Base-by-base conservation (phyloP, 495 filamentous ascomycete genomes). In the Talaromyces ruber region DNA sequence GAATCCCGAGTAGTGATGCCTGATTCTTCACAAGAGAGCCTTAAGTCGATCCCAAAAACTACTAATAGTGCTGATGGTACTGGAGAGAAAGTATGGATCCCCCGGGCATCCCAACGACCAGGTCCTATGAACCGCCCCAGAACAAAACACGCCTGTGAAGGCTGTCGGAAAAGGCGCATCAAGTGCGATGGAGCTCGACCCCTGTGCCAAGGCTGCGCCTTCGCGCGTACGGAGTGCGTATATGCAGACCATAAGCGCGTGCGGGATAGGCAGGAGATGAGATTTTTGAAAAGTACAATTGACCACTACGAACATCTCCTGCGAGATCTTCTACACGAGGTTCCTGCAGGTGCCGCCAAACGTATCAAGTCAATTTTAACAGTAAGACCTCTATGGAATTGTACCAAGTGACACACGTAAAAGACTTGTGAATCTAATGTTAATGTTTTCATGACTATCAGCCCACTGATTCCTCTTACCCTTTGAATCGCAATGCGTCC, bases 81-180 rank as follows among this genome's bases (percentile, higher is more conserved):
- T 5, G 50, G 50, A 12, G 28, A 57, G n/a, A 57, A 57, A 34
- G 28, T 57, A 57, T 57, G 16, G 54, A 57, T 57, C 34, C 54
- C 54, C 18, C 26, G 54, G 9, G 26, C 14, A 6, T 57, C 29
- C 18, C 26, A 34, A 8, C 26, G 54, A 32, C 8, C n/a, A n/a
- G 29, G n/a, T 18, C 54, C 54, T 2, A 30, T 32, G 16, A 24
- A 11, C 21, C 71, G 70, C 25, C 71, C 68, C 12, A 75, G 80
- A n/a, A 76, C 79, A 6, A 70, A 72, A 0, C 75, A 79, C 30
- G 88, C 88, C 18, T 91, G 88, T 66, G 88, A 88, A 79, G 83
- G 87, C 24, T 91, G 88, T 72, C 77, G 88, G 30, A 82, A 86
- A 65, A 79, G 88, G 47, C 87, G 87, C 65, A 80, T 82, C 62